phyloP scores from a whole-genome alignment of 2,329 filamentous ascomycete species.

The Botrytis cinerea region DNA sequence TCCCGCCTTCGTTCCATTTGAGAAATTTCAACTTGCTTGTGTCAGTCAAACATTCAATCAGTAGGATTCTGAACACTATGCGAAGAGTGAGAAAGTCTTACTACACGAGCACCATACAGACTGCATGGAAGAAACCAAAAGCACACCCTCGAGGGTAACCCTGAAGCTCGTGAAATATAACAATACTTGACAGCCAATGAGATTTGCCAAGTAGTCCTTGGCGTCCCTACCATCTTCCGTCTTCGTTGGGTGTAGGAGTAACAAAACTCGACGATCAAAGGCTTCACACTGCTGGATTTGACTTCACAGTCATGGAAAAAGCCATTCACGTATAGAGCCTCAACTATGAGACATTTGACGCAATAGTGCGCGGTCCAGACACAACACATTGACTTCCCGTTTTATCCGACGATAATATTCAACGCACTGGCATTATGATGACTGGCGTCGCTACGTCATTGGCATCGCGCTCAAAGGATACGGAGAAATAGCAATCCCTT shows the following conservation, averaged over 20 bases:
- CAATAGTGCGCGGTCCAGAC: background rate
- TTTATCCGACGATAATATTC: constrained; percentile 3
- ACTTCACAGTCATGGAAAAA: background rate
- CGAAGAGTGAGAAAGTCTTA: background rate
- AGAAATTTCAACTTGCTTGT: background rate
- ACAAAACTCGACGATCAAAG: background rate
- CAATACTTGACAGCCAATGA: background rate
- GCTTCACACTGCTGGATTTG: background rate
- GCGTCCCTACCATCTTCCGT: background rate
- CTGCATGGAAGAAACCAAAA: background rate
- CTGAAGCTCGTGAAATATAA: background rate
- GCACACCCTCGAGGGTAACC: accelerated
- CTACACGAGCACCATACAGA: background rate
- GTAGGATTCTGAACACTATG: background rate
- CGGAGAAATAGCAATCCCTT: background rate
- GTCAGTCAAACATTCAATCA: background rate
- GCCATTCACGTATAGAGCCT: background rate
- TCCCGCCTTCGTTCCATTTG: no score
- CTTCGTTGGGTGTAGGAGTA: background rate
- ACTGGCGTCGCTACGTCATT: background rate
- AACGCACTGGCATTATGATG: background rate
- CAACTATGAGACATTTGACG: background rate
- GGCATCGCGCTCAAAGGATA: no score
- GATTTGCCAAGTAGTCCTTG: background rate
- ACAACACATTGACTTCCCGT: background rate